Conservation (phyloP, 306 rosid genomes). For the Erythrophleum fordii region DNA sequence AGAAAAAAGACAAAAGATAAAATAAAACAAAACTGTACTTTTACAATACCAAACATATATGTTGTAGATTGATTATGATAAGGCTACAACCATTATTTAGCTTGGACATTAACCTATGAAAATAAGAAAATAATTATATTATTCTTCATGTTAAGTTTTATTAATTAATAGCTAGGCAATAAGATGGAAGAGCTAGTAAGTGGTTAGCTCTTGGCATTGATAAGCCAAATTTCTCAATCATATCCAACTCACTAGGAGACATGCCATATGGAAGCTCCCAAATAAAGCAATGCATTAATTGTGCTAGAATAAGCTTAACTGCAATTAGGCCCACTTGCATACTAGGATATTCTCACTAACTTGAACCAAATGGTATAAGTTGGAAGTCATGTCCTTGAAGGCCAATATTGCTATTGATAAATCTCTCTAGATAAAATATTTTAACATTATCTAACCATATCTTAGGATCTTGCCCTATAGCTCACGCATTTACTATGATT, state of each 20-base stretch:
- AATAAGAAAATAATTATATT: neutral
- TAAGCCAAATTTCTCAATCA: neutral
- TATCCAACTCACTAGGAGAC: constrained; percentile 39
- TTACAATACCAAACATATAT: no score
- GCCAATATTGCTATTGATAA: neutral
- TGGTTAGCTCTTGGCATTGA: neutral
- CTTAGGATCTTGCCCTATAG: constrained; percentile 45
- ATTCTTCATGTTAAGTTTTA: neutral
- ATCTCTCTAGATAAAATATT: neutral
- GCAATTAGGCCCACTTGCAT: constrained; percentile 39
- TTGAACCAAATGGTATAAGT: no score
- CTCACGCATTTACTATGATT: constrained; percentile 48
- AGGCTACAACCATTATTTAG: no score
- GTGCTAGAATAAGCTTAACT: constrained; percentile 41
- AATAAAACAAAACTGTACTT: no score
- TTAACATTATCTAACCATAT: neutral
- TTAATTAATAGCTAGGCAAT: neutral
- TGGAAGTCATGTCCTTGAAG: no score
- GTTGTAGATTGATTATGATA: no score
- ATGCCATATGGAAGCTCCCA: constrained; percentile 50
- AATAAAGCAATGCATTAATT: constrained; percentile 48
- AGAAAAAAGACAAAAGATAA: no score
- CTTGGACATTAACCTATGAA: neutral
- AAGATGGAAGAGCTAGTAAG: neutral
- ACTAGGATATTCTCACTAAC: constrained; percentile 33